A percentile compares a stretch with the other conserved stretches of the same genome.
Evolutionary conservation across 148 eudicot genomes (phyloP).

Genomic region (Diospyros lotus): DNA sequence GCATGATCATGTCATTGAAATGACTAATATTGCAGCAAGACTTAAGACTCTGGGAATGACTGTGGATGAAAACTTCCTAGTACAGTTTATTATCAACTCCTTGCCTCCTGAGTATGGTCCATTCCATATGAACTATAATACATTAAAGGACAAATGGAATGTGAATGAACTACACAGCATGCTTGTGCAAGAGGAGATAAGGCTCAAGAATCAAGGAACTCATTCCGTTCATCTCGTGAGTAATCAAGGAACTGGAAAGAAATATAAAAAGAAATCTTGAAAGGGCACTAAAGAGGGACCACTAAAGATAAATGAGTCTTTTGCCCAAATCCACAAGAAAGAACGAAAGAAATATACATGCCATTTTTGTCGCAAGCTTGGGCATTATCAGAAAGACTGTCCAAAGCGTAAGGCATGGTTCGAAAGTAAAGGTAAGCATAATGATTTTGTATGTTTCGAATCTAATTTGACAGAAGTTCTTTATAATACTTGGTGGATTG

Average conservation of each 20-base stretch:
- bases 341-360: not conserved
- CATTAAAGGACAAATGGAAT: constrained; percentile 23
- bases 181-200: constrained; percentile 22
- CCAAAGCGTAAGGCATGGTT: constrained; percentile 18
- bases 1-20: constrained; percentile 18
- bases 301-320: not conserved
- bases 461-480: constrained; percentile 15
- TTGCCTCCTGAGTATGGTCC: too few relatives aligned
- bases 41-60: constrained; percentile 15
- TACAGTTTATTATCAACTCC: too few relatives aligned
- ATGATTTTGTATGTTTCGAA: constrained; percentile 15
- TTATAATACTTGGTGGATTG: constrained; percentile 22
- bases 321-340: not conserved
- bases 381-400: constrained; percentile 19
- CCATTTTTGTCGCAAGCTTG: not conserved
- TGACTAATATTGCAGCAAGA: constrained; percentile 20
- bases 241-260: constrained; percentile 3
- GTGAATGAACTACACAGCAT: constrained; percentile 14
- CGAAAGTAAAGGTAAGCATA: constrained; percentile 10
- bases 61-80: constrained; percentile 16
- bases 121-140: constrained; percentile 22
- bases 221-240: constrained; percentile 8
- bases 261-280: not conserved
- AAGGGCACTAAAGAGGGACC: not conserved
- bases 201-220: constrained; percentile 12